phyloP scores from a whole-genome alignment of 306 rosid species.

The Medicago ruthenica region DNA sequence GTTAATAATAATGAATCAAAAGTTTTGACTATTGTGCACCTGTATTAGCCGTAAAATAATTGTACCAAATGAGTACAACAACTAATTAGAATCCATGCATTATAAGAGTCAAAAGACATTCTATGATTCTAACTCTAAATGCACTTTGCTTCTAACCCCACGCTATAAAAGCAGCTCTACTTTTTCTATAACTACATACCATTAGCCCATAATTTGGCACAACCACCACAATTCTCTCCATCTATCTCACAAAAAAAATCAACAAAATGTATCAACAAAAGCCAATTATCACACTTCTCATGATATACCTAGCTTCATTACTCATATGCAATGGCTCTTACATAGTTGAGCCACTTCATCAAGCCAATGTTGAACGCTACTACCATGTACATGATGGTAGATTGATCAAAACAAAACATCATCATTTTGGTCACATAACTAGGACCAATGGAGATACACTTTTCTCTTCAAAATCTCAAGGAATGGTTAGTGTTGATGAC shows the following conservation, averaged over 20 bases:
- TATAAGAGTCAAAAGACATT: conserved; percentile 17
- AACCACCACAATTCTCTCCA: conserved; percentile 22
- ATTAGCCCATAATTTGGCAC: conserved; percentile 39
- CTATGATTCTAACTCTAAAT: neutral
- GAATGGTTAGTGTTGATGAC: conserved; percentile 59
- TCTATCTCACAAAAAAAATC: conserved; percentile 9
- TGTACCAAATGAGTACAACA: neutral
- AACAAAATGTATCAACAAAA: conserved; percentile 42
- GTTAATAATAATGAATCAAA: neutral
- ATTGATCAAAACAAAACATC: conserved; percentile 52
- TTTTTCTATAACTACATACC: conserved; percentile 37
- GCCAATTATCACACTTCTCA: conserved; percentile 33
- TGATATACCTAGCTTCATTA: conserved; percentile 33
- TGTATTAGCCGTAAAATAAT: neutral
- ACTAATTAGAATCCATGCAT: conserved; percentile 2
- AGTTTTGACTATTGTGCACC: neutral
- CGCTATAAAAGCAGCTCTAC: conserved; percentile 22
- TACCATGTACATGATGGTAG: conserved; percentile 38
- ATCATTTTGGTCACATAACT: conserved; percentile 41
- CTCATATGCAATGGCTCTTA: conserved; percentile 42
- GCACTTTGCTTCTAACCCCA: conserved; percentile 21
- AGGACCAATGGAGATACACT: conserved; percentile 27
- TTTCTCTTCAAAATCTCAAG: conserved; percentile 27
- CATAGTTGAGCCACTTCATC: conserved; percentile 33
- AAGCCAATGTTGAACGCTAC: conserved; percentile 15